These are phyloP conservation scores for Cyclotella cryptica DNA, from an alignment of 108 stramenopile genomes.

Conservation along the genomic window DNA sequence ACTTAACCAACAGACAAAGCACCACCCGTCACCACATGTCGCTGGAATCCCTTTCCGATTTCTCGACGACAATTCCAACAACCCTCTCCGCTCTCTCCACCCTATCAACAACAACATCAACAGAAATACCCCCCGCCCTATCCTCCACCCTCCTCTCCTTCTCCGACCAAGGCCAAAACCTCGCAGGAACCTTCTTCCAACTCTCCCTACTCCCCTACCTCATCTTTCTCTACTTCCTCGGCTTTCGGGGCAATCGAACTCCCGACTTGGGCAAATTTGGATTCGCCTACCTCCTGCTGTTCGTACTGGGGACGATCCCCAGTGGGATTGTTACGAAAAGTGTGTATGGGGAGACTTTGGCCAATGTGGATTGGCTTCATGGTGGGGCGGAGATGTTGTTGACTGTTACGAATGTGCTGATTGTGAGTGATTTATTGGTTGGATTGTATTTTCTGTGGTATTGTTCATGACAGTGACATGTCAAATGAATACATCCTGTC, in stretches of 20 bases:
- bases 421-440: conserved; percentile 59
- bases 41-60: background rate
- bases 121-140: conserved; percentile 23
- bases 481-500: no score
- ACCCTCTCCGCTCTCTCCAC: background rate
- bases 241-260: conserved; percentile 77
- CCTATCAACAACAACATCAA: background rate
- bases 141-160: conserved; percentile 62
- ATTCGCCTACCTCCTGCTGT: conserved; percentile 88
- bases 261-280: conserved; percentile 88
- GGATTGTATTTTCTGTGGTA: no score
- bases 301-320: conserved; percentile 91
- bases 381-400: conserved; percentile 91
- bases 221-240: conserved; percentile 86
- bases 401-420: conserved; percentile 88
- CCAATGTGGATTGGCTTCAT: conserved; percentile 95
- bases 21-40: background rate
- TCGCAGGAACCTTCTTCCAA: conserved; percentile 91
- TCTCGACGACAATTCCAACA: conserved; percentile 12
- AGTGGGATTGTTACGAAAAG: conserved; percentile 88
- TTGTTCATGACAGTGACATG: no score
- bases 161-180: conserved; percentile 88
- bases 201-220: conserved; percentile 90
- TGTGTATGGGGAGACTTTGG: conserved; percentile 80
- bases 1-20: background rate